Base-by-base conservation (phyloP, 2,329 filamentous ascomycete genomes). In the Xylaria sp. region DNA sequence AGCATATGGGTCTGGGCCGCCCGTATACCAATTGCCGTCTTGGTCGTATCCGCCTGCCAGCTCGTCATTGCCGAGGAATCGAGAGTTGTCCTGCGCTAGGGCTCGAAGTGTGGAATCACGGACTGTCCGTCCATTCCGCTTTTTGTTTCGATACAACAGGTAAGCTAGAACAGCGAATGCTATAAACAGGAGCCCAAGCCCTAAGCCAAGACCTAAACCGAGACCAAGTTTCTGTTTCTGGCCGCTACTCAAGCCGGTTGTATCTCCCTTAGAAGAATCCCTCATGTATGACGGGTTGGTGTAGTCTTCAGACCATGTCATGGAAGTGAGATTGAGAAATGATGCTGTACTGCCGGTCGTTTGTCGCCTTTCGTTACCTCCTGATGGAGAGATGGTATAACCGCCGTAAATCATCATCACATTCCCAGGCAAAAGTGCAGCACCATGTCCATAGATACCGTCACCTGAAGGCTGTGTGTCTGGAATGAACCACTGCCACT, bases 401-500 rank as follows among this genome's bases (percentile, higher is more conserved):
- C 90, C 90, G 6, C 90, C 90, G 54, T 90, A 87, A 1, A 91
- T 82, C 85, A 91, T 88, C 87, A 92, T 89, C 1, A 91, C 83
- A 71, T 91, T 91, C 2, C 90, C 90, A 0, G 89, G 89, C 3
- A 92, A 79, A 64, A 91, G 81, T 1, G 83, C 85, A 1, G 90
- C 88, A 0, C 88, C 90, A 73, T 92, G 90, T 0, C 90, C 90
- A 74, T 88, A 91, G 0, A 91, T 80, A 0, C 86, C 88, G 0
- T 76, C 64, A 0, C 78, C 82, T 15, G 79, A 77, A 1, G 82
- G 86, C 77, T 86, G 85, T 3, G 83, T 76, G 0, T 82, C 76
- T 0, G 92, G 92, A 0, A 92, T 82, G 1, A 82, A 84, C 92
- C 93, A 96, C 70, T 84, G 81, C 93, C 93, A 95, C 39, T 88